Percentiles rank a stretch among this genome's conserved stretches.
Evolutionary conservation across 352 stramenopile species (phyloP).

Genomic region (Globisporangium canariense): DNA sequence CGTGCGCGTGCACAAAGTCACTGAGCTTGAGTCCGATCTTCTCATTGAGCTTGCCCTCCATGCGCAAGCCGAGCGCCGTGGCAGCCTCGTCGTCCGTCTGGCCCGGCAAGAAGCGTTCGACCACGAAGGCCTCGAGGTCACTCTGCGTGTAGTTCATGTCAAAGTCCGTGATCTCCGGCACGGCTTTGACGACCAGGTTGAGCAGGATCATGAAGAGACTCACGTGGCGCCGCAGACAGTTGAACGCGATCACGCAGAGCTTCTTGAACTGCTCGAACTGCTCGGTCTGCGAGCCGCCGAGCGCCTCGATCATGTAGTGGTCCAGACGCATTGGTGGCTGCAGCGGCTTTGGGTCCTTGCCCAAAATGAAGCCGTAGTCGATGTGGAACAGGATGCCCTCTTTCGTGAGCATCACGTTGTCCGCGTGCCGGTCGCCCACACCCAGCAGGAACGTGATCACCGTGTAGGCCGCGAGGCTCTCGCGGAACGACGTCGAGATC

Average conservation of each 20-base stretch:
- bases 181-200: constrained; percentile 74
- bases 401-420: constrained; percentile 98
- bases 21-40: constrained; percentile 83
- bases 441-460: constrained; percentile 99
- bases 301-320: constrained; percentile 87
- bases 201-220: constrained; percentile 88
- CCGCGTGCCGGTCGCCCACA: constrained; percentile 97
- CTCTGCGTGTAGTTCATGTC: constrained; percentile 82
- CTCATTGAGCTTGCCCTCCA: constrained; percentile 87
- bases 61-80: constrained; percentile 74
- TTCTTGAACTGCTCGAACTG: constrained; percentile 87
- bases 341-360: constrained; percentile 97
- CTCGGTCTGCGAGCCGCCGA: constrained; percentile 70
- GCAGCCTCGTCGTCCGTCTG: constrained; percentile 81
- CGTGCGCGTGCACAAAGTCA: constrained; percentile 83
- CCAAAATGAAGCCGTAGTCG: constrained; percentile 99
- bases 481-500: constrained; percentile 79
- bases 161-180: constrained; percentile 85
- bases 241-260: constrained; percentile 85
- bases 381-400: constrained; percentile 99
- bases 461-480: constrained; percentile 97
- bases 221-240: constrained; percentile 81
- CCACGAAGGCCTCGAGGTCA: constrained; percentile 79
- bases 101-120: constrained; percentile 78
- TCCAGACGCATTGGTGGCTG: constrained; percentile 97